Evolutionary conservation across 306 rosid genomes (phyloP), one percentile per base, ranked within the genome.

Genomic region (Boehmeria nivea): DNA sequence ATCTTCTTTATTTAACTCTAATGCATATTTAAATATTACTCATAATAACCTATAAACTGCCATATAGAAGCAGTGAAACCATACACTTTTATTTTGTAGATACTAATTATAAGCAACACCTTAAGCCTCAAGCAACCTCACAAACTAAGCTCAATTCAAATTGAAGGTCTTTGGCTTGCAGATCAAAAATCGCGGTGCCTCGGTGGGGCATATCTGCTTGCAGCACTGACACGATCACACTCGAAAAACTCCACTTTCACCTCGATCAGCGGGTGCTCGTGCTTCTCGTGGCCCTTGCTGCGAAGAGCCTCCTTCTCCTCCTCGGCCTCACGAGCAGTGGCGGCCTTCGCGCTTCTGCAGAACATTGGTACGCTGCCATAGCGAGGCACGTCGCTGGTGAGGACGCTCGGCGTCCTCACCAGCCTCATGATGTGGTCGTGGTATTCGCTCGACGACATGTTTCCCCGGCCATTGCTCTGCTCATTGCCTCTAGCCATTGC

Each of bases 231-330:
- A 16, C 16, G 20, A 16, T 8, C 19, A 51, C 0, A 60, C 59
- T 72, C 80, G 0, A 71, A 44, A 57, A 72, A 79, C 26, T 70
- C 72, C 36, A 78, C 81, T 33, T 52, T 69, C 57, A 74, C 79
- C 2, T 25, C 52, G 6, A 24, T 25, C 33, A 61, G 75, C 0
- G 86, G 77, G 38, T 16, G 45, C 8, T 44, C 60, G 19, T 12
- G 52, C 22, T 49, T 39, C 43, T 43, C 25, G 26, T 2, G 45
- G 63, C 46, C 61, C 13, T 2, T 50, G 19, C 25, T 16, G 55
- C 3, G 10, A 27, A 3, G 20, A 0, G n/a, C n/a, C n/a, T n/a
- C n/a, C n/a, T n/a, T n/a, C 3, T 17, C 33, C 0, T 55, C 60
- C 6, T 68, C 79, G 61, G 72, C 77, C 38, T 34, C 27, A 24